Conservation (phyloP, 2,329 filamentous ascomycete genomes). For the Drechslera avenae region DNA sequence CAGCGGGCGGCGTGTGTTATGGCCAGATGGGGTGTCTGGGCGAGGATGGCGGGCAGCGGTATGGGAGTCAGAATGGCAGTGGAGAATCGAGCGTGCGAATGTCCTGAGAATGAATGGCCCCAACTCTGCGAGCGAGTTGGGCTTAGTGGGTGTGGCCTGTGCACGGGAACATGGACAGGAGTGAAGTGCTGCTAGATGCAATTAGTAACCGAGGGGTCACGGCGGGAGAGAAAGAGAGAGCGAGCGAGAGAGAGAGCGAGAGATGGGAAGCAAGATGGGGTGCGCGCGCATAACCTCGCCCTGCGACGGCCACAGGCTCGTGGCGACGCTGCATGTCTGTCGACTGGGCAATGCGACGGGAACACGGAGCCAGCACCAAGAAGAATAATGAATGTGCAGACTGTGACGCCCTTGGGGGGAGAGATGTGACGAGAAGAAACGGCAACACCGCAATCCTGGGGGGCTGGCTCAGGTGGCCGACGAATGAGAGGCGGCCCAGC, state of each 20-base stretch:
- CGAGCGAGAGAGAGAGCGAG: too few species aligned
- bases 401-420: constrained; percentile 8
- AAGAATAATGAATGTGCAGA: constrained; percentile 6
- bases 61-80: constrained; percentile 32
- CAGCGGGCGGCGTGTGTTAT: constrained; percentile 24
- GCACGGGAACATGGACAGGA: constrained; percentile 15
- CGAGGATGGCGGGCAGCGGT: constrained; percentile 25
- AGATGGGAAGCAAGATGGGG: too few species aligned
- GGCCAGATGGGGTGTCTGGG: constrained; percentile 10
- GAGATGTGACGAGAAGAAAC: constrained; percentile 16
- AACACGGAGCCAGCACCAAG: constrained; percentile 2
- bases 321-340: not conserved
- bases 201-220: constrained; percentile 22
- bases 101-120: constrained; percentile 21
- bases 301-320: not conserved
- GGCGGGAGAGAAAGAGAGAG: too few species aligned
- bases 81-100: constrained; percentile 26
- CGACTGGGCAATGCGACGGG: not conserved
- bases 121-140: constrained; percentile 16
- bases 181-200: constrained; percentile 18
- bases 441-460: constrained; percentile 10
- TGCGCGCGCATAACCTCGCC: too few species aligned
- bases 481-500: constrained; percentile 6
- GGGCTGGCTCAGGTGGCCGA: not conserved
- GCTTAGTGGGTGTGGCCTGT: constrained; percentile 12